phyloP scores from a whole-genome alignment of 768 basidiomycete species.

The Lentinula edodes region DNA sequence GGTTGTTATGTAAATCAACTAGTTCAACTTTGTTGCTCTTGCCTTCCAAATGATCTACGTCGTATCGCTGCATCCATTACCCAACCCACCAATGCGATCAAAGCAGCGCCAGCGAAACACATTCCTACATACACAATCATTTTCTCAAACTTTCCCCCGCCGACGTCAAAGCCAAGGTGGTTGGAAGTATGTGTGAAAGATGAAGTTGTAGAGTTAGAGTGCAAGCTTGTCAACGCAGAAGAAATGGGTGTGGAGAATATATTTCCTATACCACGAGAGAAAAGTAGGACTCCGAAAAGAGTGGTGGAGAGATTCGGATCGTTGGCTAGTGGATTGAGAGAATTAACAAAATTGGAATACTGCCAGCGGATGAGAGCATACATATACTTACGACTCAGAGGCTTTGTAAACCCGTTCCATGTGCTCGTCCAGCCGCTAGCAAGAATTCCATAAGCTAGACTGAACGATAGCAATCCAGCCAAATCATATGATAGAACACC shows the following conservation, averaged over 20 bases:
- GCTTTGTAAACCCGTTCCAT: slow-evolving; percentile 22
- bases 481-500: slow-evolving; percentile 18
- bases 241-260: slow-evolving; percentile 6
- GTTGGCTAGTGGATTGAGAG: background rate
- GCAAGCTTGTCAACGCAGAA: background rate
- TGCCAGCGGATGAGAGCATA: too few species aligned
- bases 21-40: too few species aligned
- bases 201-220: background rate
- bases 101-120: slow-evolving; percentile 20
- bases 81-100: slow-evolving; percentile 10
- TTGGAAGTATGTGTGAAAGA: too few species aligned
- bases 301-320: slow-evolving; percentile 15
- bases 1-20: too few species aligned
- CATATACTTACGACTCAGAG: slow-evolving; percentile 11
- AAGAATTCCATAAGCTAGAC: slow-evolving; percentile 22
- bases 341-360: background rate
- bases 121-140: slow-evolving; percentile 23
- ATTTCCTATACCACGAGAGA: slow-evolving; percentile 21
- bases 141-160: slow-evolving; percentile 17
- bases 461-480: slow-evolving; percentile 20
- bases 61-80: background rate
- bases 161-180: slow-evolving; percentile 18
- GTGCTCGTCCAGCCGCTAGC: slow-evolving; percentile 27
- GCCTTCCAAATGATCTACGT: too few species aligned
- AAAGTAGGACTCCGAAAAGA: slow-evolving; percentile 16